Evolutionary conservation across 2,329 filamentous ascomycete genomes (phyloP).

Genomic region (Hawksworthiomyces lignivorus): DNA sequence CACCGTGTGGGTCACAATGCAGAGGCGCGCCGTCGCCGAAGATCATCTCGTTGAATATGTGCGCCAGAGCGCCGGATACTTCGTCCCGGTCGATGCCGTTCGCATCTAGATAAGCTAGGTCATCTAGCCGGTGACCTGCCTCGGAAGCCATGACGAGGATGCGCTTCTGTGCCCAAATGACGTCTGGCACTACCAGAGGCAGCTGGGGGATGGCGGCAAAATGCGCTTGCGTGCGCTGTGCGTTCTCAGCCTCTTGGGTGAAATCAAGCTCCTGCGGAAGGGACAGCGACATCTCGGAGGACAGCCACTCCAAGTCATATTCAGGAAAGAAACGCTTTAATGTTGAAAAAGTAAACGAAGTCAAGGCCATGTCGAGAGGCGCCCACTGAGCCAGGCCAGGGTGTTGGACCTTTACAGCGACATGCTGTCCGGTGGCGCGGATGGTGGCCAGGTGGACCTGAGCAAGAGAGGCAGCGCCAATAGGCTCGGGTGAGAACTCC

Average conservation of each 20-base stretch:
- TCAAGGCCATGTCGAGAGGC: constrained; percentile 77
- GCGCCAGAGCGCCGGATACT: constrained; percentile 81
- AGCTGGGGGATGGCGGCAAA: constrained; percentile 66
- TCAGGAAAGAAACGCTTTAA: constrained; percentile 93
- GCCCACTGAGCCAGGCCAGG: constrained; percentile 85
- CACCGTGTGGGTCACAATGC: constrained; percentile 95
- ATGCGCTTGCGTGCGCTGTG: constrained; percentile 68
- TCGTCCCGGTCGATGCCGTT: constrained; percentile 90
- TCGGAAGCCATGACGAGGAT: constrained; percentile 96
- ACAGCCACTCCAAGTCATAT: constrained; percentile 95
- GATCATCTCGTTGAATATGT: constrained; percentile 99
- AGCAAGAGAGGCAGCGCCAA: constrained; percentile 87
- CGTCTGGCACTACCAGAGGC: constrained; percentile 82
- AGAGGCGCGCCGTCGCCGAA: constrained; percentile 82
- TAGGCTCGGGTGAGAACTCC: constrained; percentile 70
- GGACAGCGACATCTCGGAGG: constrained; percentile 84
- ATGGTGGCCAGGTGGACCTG: constrained; percentile 88
- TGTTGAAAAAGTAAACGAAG: constrained; percentile 79
- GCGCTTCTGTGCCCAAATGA: constrained; percentile 80
- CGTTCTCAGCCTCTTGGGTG: constrained; percentile 75
- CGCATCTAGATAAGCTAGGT: constrained; percentile 75
- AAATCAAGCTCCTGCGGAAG: constrained; percentile 92
- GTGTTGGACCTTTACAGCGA: constrained; percentile 96
- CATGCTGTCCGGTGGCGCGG: constrained; percentile 72
- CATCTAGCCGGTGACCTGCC: constrained; percentile 77